Percentiles rank a stretch among this genome's conserved stretches.
These are phyloP conservation scores for Pyropia yezoensis DNA, from an alignment of 23 red algal species.

Conservation along the genomic window DNA sequence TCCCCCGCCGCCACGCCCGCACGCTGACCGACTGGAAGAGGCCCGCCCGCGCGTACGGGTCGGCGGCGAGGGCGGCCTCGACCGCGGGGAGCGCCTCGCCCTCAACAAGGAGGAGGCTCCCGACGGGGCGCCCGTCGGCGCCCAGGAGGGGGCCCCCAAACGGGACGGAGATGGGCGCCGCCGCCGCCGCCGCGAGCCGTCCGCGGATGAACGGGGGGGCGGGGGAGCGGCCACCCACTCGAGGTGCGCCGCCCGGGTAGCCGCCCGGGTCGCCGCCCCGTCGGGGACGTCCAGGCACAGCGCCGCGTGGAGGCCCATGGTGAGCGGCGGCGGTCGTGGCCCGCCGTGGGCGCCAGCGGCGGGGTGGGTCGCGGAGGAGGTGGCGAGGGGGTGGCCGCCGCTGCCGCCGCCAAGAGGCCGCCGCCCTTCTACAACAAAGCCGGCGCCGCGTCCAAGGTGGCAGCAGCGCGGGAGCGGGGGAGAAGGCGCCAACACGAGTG, in stretches of 20 bases:
- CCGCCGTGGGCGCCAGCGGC: background rate
- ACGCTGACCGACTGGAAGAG: constrained; percentile 11
- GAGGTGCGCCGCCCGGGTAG: background rate
- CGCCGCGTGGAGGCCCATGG: background rate
- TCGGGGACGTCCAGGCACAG: background rate
- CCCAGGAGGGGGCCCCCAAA: background rate
- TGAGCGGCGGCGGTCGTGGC: background rate
- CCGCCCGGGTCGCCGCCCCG: background rate
- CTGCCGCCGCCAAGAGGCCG: too few relatives aligned
- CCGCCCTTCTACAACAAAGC: too few relatives aligned
- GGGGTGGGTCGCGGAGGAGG: too few relatives aligned
- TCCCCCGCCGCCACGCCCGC: constrained; percentile 19
- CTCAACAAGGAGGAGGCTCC: background rate
- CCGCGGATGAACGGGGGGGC: constrained; percentile 1
- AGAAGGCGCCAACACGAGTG: too few relatives aligned
- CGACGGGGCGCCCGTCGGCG: constrained; percentile 1
- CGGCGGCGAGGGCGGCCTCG: background rate
- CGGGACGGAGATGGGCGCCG: too few relatives aligned
- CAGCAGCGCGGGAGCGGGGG: too few relatives aligned
- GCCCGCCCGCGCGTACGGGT: constrained; percentile 20
- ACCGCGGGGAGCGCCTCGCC: background rate
- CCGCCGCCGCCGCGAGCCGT: background rate
- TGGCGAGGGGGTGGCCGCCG: too few relatives aligned
- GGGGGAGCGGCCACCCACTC: background rate
- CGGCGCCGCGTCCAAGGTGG: too few relatives aligned